Base-by-base conservation (phyloP, 768 basidiomycete species). In the Rhodotorula babjevae region DNA sequence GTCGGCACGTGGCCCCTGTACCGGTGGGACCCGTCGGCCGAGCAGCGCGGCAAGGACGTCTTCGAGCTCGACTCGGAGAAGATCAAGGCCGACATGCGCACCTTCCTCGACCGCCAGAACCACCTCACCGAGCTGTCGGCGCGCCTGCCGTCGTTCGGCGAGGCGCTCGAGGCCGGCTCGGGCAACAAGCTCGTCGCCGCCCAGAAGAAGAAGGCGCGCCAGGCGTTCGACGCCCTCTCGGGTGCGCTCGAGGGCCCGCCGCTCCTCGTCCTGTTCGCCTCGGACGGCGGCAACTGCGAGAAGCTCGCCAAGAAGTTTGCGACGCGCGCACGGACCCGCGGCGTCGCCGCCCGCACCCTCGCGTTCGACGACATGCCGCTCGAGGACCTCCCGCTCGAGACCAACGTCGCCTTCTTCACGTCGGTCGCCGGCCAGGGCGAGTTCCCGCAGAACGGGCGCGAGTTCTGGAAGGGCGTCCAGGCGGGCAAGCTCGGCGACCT, bases 1-100 rank as follows among this genome's bases (percentile, higher is more conserved):
- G 86, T 90, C 18, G 95, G 95, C 6, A 95, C 94, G 82, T 98
- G 96, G 96, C 95, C 95, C 0, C 84, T 98, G 64, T 99, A 98
- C 84, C 87, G 96, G 67, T 99, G 95, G 94, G 89, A 99, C 81
- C 96, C 96, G 0, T 85, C 86, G 77, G 90, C 90, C 80, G 91
- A 93, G 78, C 82, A 81, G 36, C 79, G 80, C 58, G 80, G 79
- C 65, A 84, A 88, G 79, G 92, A 94, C 74, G 89, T 91, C 25
- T 99, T 99, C 84, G 85, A 86, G 21, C 87, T 99, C 69, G 96
- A 98, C 82, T 93, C 92, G 8, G 92, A 95, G 76, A 85, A 89
- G 44, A 87, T 99, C 82, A 98, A 97, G 85, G 89, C 91, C 71
- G 95, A 96, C 78, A 84, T 99, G 31, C 87, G 89, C 80, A 85